phyloP scores from a whole-genome alignment of 208 protist species.

The Lotmaria passim region DNA sequence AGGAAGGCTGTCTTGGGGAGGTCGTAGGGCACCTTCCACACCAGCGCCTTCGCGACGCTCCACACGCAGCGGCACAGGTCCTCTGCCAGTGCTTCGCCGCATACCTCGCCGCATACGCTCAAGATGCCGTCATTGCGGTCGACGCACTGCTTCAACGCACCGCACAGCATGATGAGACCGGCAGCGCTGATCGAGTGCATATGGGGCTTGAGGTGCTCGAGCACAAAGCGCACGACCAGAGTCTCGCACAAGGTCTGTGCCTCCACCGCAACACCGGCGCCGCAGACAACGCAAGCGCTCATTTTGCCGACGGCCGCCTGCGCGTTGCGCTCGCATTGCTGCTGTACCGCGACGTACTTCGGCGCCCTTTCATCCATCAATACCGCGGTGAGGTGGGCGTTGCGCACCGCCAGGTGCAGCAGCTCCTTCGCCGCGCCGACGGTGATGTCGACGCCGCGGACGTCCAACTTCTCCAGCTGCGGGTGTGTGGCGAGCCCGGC shows the following conservation, averaged over 20 bases:
- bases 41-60: slow-evolving; percentile 41
- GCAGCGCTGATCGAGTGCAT: slow-evolving; percentile 34
- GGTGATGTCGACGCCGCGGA: slow-evolving; percentile 66
- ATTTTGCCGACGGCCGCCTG: slow-evolving; percentile 31
- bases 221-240: slow-evolving; percentile 20
- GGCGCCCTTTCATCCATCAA: slow-evolving; percentile 65
- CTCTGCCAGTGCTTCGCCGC: slow-evolving; percentile 46
- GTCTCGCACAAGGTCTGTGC: slow-evolving; percentile 26
- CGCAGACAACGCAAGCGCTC: slow-evolving; percentile 61
- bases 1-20: slow-evolving; percentile 33
- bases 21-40: slow-evolving; percentile 34
- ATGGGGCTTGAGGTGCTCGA: slow-evolving; percentile 27
- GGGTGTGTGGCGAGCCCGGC: slow-evolving; percentile 60
- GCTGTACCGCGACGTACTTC: slow-evolving; percentile 70
- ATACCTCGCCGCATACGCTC: slow-evolving; percentile 66
- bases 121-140: slow-evolving; percentile 61
- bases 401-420: slow-evolving; percentile 58
- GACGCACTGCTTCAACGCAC: slow-evolving; percentile 52
- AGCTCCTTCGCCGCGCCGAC: slow-evolving; percentile 60
- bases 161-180: slow-evolving; percentile 53
- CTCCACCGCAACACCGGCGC: slow-evolving; percentile 15
- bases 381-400: slow-evolving; percentile 61
- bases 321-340: slow-evolving; percentile 69
- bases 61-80: slow-evolving; percentile 51
- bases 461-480: slow-evolving; percentile 70